Evolutionary conservation across 2,329 filamentous ascomycete species (phyloP).

Genomic region (Colletotrichum sp.): DNA sequence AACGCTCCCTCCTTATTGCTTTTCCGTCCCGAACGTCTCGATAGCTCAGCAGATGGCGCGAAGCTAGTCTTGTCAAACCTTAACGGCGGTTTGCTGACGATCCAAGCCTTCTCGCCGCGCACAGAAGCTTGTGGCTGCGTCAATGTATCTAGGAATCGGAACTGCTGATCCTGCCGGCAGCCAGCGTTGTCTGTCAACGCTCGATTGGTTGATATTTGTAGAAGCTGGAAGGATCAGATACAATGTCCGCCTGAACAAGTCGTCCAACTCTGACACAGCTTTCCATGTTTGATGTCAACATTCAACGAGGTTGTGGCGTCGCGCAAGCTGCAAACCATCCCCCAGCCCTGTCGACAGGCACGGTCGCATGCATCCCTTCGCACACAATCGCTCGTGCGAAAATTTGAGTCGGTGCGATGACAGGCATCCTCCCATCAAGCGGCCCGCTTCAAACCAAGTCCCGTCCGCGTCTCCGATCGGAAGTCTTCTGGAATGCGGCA

Average conservation of each 20-base stretch:
- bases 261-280: not conserved
- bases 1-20: not conserved
- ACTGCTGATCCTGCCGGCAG: not conserved
- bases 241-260: not conserved
- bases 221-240: not conserved
- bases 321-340: not conserved
- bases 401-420: not conserved
- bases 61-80: not conserved
- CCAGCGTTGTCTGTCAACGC: not conserved
- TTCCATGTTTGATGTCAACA: not conserved
- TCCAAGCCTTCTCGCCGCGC: not conserved
- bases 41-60: not conserved
- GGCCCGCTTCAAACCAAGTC: not conserved
- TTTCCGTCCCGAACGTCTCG: not conserved
- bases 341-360: not conserved
- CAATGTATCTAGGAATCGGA: not conserved
- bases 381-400: not conserved
- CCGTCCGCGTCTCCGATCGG: not conserved
- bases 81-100: not conserved
- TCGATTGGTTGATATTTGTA: not conserved
- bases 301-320: not conserved
- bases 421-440: not conserved
- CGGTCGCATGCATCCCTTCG: not conserved
- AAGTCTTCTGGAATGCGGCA: not conserved
- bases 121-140: not conserved